phyloP scores from a whole-genome alignment of 2,329 filamentous ascomycete genomes.

The Phyllosticta paracitricarpa region DNA sequence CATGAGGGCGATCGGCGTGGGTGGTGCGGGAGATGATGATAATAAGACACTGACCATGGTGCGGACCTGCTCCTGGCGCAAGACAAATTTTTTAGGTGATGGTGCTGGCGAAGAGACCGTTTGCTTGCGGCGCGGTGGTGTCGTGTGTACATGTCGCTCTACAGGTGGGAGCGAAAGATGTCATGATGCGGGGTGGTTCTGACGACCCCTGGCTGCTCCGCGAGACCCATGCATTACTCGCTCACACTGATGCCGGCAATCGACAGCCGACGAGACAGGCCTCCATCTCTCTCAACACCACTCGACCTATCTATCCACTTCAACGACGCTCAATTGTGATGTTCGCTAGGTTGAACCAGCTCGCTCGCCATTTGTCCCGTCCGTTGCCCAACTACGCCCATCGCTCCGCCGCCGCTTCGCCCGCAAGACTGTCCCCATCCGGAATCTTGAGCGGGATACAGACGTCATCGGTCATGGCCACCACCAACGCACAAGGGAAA shows the following conservation, averaged over 20 bases:
- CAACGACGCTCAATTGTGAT: constrained; percentile 36
- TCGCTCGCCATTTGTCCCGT: constrained; percentile 61
- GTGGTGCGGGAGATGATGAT: constrained; percentile 5
- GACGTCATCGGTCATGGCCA: constrained; percentile 36
- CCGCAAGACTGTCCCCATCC: constrained; percentile 16
- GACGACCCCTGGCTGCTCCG: not conserved
- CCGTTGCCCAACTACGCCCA: constrained; percentile 50
- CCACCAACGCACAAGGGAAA: constrained; percentile 40
- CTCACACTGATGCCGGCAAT: not conserved
- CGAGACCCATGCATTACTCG: not conserved
- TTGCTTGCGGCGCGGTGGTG: not conserved
- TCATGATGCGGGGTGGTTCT: constrained; percentile 2
- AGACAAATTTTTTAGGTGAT: not conserved
- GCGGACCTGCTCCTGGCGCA: constrained; percentile 1
- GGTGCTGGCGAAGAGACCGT: not conserved
- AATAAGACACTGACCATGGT: constrained; percentile 8
- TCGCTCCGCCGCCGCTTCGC: constrained; percentile 29
- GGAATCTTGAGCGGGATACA: constrained; percentile 27
- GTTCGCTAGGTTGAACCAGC: constrained; percentile 65
- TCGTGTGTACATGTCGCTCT: not conserved
- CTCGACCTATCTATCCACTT: not conserved
- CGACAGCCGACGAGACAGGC: not conserved
- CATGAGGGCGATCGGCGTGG: constrained; percentile 5
- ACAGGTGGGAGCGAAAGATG: not conserved
- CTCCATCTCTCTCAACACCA: not conserved